Percentiles rank a stretch among this genome's conserved stretches.
phyloP scores from a whole-genome alignment of 1,284 basidiomycete species.

The Filobasidium uniguttulatum region DNA sequence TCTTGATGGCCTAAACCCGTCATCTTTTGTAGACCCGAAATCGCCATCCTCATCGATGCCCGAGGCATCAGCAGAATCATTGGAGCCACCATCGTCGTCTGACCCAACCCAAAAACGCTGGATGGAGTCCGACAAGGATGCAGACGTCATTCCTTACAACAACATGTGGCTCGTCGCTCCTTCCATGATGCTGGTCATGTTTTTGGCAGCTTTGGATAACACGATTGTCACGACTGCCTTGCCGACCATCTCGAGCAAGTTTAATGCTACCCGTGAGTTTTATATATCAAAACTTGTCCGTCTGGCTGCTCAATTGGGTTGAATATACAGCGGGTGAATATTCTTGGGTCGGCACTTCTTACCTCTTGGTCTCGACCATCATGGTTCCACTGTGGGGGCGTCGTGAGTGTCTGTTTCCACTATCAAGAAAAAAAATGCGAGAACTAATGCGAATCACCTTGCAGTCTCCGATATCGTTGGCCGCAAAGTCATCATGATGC shows the following conservation, averaged over 20 bases:
- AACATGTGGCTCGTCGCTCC: constrained; percentile 13
- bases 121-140: constrained; percentile 14
- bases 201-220: constrained; percentile 14
- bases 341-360: constrained; percentile 12
- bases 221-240: constrained; percentile 14
- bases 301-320: not conserved
- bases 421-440: not conserved
- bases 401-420: too few species aligned
- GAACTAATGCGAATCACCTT: not conserved
- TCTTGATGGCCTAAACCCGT: too few species aligned
- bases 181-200: constrained; percentile 9
- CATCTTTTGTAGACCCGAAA: too few species aligned
- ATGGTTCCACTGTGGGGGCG: constrained; percentile 11
- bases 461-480: constrained; percentile 9
- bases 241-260: constrained; percentile 12
- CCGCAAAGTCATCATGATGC: constrained; percentile 11
- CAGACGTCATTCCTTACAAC: constrained; percentile 8
- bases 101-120: constrained; percentile 4
- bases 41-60: too few species aligned
- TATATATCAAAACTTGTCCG: not conserved
- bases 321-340: constrained; percentile 3
- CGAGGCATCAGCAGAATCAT: too few species aligned
- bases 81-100: too few species aligned
- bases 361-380: constrained; percentile 12
- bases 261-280: constrained; percentile 7